Evolutionary conservation across 2,329 filamentous ascomycete species (phyloP).

Genomic region (Alternaria postmessia): DNA sequence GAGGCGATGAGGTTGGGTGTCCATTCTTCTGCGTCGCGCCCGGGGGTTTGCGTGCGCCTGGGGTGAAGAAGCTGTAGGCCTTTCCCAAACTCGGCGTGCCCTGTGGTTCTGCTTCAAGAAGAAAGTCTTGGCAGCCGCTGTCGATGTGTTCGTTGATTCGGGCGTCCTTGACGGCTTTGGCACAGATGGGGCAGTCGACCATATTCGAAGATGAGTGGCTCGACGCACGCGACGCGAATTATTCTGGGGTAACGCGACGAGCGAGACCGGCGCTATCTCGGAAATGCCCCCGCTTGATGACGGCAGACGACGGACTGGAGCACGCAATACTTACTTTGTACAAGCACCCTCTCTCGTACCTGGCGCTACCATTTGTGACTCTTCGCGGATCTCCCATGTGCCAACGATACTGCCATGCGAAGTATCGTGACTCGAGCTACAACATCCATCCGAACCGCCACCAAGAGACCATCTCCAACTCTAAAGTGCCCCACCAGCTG

Average conservation of each 20-base stretch:
- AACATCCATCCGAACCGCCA: constrained; percentile 6
- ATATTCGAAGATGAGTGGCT: constrained; percentile 36
- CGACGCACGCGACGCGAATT: constrained; percentile 23
- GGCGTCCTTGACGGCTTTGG: constrained; percentile 72
- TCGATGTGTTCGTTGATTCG: constrained; percentile 93
- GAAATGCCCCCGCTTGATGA: constrained; percentile 37
- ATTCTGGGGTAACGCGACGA: constrained; percentile 21
- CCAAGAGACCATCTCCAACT: constrained; percentile 4
- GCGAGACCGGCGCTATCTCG: constrained; percentile 25
- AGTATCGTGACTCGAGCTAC: constrained; percentile 16
- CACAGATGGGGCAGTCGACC: constrained; percentile 85
- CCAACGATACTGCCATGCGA: constrained; percentile 22
- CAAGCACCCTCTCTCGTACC: not conserved
- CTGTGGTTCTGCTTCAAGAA: constrained; percentile 61
- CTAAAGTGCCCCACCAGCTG: constrained; percentile 19
- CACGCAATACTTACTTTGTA: constrained; percentile 36
- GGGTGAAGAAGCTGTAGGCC: constrained; percentile 62
- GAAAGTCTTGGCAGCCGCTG: constrained; percentile 74
- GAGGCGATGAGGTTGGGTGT: constrained; percentile 30
- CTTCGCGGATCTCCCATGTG: not conserved
- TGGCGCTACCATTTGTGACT: not conserved
- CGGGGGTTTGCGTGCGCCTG: constrained; percentile 55
- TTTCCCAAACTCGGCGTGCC: constrained; percentile 47
- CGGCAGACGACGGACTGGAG: constrained; percentile 36
- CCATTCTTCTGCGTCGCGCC: constrained; percentile 32